phyloP scores from a whole-genome alignment of 345 rosid species.

The Noccaea bulbosa region DNA sequence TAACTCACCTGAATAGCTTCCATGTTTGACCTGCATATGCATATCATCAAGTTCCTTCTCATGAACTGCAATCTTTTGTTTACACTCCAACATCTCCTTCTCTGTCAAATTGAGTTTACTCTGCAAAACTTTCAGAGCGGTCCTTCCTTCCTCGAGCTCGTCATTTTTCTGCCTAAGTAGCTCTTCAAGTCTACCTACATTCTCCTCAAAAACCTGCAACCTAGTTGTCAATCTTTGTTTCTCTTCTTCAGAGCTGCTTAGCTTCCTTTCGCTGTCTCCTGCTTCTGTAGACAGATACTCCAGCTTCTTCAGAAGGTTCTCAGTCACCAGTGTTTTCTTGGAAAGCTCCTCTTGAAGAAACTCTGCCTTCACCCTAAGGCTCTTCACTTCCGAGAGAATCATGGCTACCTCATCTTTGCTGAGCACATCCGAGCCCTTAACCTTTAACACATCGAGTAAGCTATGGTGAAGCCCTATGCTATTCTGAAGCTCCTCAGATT shows the following conservation, averaged over 20 bases:
- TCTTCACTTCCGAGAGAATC: slow-evolving; percentile 52
- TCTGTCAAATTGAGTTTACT: slow-evolving; percentile 47
- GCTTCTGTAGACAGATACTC: slow-evolving; percentile 41
- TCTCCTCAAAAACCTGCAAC: slow-evolving; percentile 52
- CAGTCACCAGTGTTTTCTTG: slow-evolving; percentile 45
- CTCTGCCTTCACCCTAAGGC: slow-evolving; percentile 47
- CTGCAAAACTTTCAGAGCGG: slow-evolving; percentile 46
- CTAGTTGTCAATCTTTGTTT: slow-evolving; percentile 45
- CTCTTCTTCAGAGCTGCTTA: slow-evolving; percentile 47
- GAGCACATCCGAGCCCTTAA: slow-evolving; percentile 40
- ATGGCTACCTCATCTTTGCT: slow-evolving; percentile 41
- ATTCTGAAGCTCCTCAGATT: slow-evolving; percentile 54
- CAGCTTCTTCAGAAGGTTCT: slow-evolving; percentile 45
- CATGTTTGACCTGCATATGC: slow-evolving; percentile 41
- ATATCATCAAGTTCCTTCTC: slow-evolving; percentile 51
- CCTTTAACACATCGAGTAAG: slow-evolving; percentile 51
- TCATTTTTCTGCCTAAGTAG: slow-evolving; percentile 45
- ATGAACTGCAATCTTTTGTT: slow-evolving; percentile 45
- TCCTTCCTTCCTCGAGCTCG: slow-evolving; percentile 51
- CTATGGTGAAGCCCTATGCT: slow-evolving; percentile 50
- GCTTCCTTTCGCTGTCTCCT: slow-evolving; percentile 42
- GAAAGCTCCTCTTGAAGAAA: slow-evolving; percentile 52
- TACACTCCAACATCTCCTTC: slow-evolving; percentile 43
- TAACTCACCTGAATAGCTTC: slow-evolving; percentile 40
- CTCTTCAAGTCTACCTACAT: slow-evolving; percentile 48